Conservation (phyloP, 345 rosid genomes). For the Gossypium raimondii region DNA sequence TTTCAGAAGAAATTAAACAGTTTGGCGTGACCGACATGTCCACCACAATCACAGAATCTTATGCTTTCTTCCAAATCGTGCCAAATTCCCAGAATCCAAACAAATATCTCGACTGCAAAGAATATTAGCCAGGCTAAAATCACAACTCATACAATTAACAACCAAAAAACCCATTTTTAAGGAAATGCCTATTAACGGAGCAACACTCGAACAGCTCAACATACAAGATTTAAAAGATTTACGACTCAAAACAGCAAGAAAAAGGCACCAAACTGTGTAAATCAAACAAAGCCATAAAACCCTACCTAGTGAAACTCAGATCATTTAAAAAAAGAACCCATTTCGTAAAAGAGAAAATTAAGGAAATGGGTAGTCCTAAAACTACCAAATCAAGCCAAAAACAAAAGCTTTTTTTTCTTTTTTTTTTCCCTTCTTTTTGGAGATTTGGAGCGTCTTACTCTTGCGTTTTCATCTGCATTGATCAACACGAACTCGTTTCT, state of each 20-base stretch:
- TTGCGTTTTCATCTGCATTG: slow-evolving; percentile 83
- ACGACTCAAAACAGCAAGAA: background rate
- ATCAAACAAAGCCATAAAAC: background rate
- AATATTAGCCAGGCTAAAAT: background rate
- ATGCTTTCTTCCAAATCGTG: slow-evolving; percentile 8
- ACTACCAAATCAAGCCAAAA: slow-evolving; percentile 6
- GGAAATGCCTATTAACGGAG: background rate
- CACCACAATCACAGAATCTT: slow-evolving; percentile 9
- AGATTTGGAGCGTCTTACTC: slow-evolving; percentile 44
- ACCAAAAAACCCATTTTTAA: background rate
- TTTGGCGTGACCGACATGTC: background rate
- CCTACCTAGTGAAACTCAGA: no score
- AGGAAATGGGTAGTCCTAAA: background rate
- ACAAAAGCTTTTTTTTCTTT: background rate
- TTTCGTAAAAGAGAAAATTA: slow-evolving; percentile 31
- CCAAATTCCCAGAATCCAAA: background rate
- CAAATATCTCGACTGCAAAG: background rate
- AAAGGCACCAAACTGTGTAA: background rate
- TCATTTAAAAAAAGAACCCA: slow-evolving; percentile 18
- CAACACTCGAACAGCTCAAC: background rate
- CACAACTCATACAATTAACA: background rate
- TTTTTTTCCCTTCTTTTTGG: background rate
- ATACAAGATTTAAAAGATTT: background rate
- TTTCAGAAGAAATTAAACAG: background rate
- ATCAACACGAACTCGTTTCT: slow-evolving; percentile 88